Percentiles rank a stretch among this genome's conserved stretches.
Conservation (phyloP, 805 yeast genomes). For the Priceomyces carsonii region DNA sequence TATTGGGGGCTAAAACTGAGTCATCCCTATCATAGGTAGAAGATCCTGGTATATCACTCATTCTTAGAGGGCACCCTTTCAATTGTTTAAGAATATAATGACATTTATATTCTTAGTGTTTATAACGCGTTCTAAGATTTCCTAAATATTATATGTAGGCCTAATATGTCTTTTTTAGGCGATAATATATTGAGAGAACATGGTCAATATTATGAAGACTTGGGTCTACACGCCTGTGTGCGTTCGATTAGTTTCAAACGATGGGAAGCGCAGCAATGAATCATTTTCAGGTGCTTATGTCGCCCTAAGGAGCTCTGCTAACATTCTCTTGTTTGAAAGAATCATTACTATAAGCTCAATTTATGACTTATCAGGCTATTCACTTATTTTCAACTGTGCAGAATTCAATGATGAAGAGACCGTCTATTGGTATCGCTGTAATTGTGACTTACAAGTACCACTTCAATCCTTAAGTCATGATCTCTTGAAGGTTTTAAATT, state of each 20-base stretch:
- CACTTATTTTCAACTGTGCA: slow-evolving; percentile 10
- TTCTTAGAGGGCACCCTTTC: neutral
- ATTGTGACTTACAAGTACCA: slow-evolving; percentile 8
- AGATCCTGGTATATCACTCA: neutral
- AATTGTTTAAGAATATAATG: neutral
- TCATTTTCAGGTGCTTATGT: slow-evolving; percentile 25
- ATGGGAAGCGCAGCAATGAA: slow-evolving; percentile 14
- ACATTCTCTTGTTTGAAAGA: slow-evolving; percentile 10
- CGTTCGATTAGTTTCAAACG: slow-evolving; percentile 18
- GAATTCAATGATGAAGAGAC: slow-evolving; percentile 8
- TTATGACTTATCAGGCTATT: slow-evolving; percentile 6
- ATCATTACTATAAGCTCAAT: slow-evolving; percentile 17
- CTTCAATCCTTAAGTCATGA: slow-evolving; percentile 2
- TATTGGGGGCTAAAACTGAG: too few relatives aligned
- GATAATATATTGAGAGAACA: neutral
- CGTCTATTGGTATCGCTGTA: slow-evolving; percentile 15
- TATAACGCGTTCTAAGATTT: neutral
- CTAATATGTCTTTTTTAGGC: neutral
- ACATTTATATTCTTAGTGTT: neutral
- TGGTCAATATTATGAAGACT: too few relatives aligned
- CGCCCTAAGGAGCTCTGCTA: slow-evolving; percentile 5
- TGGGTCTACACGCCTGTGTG: slow-evolving; percentile 24
- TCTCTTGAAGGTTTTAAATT: slow-evolving; percentile 9
- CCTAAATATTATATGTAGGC: neutral
- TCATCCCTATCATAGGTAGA: too few relatives aligned